Percentiles rank a stretch among this genome's conserved stretches.
Conservation (phyloP, 1,284 basidiomycete genomes). For the Sporisorium exsertum region DNA sequence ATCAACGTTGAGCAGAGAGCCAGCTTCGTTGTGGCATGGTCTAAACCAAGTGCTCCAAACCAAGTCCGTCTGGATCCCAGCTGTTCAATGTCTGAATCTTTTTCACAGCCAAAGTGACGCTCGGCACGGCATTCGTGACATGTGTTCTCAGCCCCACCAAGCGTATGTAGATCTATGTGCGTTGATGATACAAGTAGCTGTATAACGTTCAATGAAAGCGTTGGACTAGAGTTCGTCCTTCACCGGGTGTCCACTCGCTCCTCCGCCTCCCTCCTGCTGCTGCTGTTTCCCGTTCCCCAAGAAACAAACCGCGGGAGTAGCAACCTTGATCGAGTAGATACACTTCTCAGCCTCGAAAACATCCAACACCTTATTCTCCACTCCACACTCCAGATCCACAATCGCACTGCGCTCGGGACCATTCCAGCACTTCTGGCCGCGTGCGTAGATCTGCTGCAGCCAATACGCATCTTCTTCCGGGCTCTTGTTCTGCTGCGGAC, state of each 20-base stretch:
- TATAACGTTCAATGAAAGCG: too few relatives aligned
- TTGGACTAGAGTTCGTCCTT: slow-evolving; percentile 33
- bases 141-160: not conserved
- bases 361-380: slow-evolving; percentile 82
- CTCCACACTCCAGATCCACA: slow-evolving; percentile 86
- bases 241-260: slow-evolving; percentile 2
- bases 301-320: slow-evolving; percentile 86
- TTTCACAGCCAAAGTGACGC: too few relatives aligned
- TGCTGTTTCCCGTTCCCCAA: slow-evolving; percentile 12
- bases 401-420: slow-evolving; percentile 86
- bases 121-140: too few relatives aligned
- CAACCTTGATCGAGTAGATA: slow-evolving; percentile 89
- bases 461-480: slow-evolving; percentile 79
- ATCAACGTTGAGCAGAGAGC: too few relatives aligned
- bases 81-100: too few relatives aligned
- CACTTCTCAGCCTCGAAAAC: slow-evolving; percentile 93
- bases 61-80: too few relatives aligned
- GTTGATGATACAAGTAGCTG: not conserved
- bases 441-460: slow-evolving; percentile 81
- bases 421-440: slow-evolving; percentile 91
- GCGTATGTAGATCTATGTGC: not conserved
- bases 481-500: slow-evolving; percentile 79
- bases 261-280: not conserved
- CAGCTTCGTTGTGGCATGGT: too few relatives aligned
- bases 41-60: too few relatives aligned